Evolutionary conservation across 768 basidiomycete species (phyloP), one percentile per base, ranked within the genome.

Genomic region (Serendipita sp.): DNA sequence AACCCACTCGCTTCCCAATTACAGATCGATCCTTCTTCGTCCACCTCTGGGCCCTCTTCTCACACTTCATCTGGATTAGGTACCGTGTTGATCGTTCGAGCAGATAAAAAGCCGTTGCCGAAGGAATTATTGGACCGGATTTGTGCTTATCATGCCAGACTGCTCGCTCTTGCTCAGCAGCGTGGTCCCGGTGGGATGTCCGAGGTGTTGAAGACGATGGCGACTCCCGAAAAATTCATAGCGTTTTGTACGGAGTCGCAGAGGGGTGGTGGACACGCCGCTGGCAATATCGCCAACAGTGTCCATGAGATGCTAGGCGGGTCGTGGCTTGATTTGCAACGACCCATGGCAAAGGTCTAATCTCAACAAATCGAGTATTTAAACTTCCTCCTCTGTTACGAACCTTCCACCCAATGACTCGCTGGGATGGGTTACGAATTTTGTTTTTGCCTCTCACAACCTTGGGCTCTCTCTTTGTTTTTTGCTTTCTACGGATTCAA

Each of bases 291-390:
- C 16, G 56, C 56, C 24, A 60, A 8, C 35, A 60, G 56, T 28
- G 56, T 54, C 28, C 53, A 54, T 28, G 53, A 54, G 13, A 30
- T 60, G 28, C 56, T 60, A 10, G 28, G 56, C 34, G 56, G 28
- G 24, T 60, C 56, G 16, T 60, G 56, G 56, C 56, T 60, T n/a
- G 56, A 60, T 37, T n/a, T 60, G 24, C 56, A 60, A n/a, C 56
- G 56, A 35, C 56, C 56, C 3, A 60, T 60, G 56, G 56, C 56
- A n/a, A 7, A 11, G 28, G 56, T 37, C 16, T 60, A 60, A 32
- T 28, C 8, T 46, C 18, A 13, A 46, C 18, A 46, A 46, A 18
- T 46, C 24, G 24, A 24, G 24, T 24, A 24, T 24, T 24, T 24
- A 24, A 24, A 24, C 38, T 41, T 13, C 13, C 13, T 41, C 38